These are phyloP conservation scores for Micromonas pusilla DNA, from an alignment of 139 green algal species.

Conservation along the genomic window DNA sequence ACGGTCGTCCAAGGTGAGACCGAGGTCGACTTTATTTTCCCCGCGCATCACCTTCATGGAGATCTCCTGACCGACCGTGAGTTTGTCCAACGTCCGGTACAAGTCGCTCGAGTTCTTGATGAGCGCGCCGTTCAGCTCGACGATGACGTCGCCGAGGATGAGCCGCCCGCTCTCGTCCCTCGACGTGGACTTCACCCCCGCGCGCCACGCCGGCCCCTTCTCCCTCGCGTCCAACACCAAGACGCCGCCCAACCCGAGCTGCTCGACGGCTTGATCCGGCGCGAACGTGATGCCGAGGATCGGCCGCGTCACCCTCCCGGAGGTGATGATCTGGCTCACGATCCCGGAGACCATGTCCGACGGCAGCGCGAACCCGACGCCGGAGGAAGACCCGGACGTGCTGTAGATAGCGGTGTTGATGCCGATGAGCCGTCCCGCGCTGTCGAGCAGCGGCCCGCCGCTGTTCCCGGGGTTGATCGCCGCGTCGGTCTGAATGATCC, in stretches of 20 bases:
- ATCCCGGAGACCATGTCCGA: slow-evolving; percentile 47
- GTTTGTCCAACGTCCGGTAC: slow-evolving; percentile 35
- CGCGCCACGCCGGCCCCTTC: slow-evolving; percentile 39
- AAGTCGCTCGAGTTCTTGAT: slow-evolving; percentile 42
- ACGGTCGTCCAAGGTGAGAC: slow-evolving; percentile 10
- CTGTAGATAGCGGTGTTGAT: slow-evolving; percentile 61
- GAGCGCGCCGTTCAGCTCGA: slow-evolving; percentile 36
- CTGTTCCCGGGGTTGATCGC: slow-evolving; percentile 56
- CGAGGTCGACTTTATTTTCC: background rate
- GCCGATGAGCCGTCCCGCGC: slow-evolving; percentile 43
- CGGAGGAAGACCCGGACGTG: slow-evolving; percentile 38
- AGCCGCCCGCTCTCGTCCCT: slow-evolving; percentile 44
- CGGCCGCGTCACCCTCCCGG: slow-evolving; percentile 45
- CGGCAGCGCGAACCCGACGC: slow-evolving; percentile 53
- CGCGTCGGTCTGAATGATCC: slow-evolving; percentile 59
- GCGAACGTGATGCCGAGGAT: slow-evolving; percentile 53
- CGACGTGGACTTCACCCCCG: slow-evolving; percentile 38
- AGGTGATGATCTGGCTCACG: slow-evolving; percentile 52
- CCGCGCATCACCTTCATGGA: slow-evolving; percentile 3
- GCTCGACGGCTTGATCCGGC: slow-evolving; percentile 41
- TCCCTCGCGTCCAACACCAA: slow-evolving; percentile 44
- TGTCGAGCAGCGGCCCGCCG: slow-evolving; percentile 47
- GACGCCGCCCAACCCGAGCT: slow-evolving; percentile 48
- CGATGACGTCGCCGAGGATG: slow-evolving; percentile 49
- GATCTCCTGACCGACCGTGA: slow-evolving; percentile 6